Base-by-base conservation (phyloP, 768 basidiomycete genomes). In the Mycena crocata region DNA sequence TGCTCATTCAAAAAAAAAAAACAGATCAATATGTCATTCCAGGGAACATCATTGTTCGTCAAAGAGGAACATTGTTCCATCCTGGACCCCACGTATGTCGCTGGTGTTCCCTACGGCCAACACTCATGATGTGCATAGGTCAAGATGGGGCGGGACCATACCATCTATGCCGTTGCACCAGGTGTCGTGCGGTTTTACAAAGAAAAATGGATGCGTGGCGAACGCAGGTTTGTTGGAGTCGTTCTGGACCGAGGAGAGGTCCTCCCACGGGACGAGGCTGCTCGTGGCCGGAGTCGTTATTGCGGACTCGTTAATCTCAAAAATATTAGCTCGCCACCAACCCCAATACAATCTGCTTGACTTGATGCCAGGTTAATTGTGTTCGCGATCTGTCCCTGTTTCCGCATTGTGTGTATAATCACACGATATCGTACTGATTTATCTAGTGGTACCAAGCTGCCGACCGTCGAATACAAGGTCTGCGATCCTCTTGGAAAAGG, bases 151-250 rank as follows among this genome's bases (percentile, higher is more conserved):
- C 89, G 91, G 62, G 98, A 99, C 79, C 96, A 98, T 80, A 99
- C 98, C 1, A 85, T 99, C 59, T 98, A 91, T 74, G 96, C 98
- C 28, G 84, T 88, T 3, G 90, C 90, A 6, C 96, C 97, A 0
- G 98, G 98, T 15, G 95, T 88, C 75, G 94, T 99, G 40, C 93
- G 95, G 44, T 99, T 96, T 81, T 99, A 98, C 89, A 92, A 90
- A 77, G 82, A 89, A 76, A 91, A 90, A 62, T 89, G 88, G 82
- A 85, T 89, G 83, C 85, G 89, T 31, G 86, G 88, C 52, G 89
- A 93, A 71, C 88, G 93, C 55, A 89, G 88, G 73, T 95, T 87
- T 72, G 85, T 98, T 49, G 98, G 98, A 31, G 85, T 99, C 35
- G 94, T 94, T 10, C 84, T 93, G 30, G 85, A 90, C 51, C 89